Percentiles rank a stretch among this genome's conserved stretches.
phyloP scores from a whole-genome alignment of 1,284 basidiomycete genomes.

The Golubevia sp. region DNA sequence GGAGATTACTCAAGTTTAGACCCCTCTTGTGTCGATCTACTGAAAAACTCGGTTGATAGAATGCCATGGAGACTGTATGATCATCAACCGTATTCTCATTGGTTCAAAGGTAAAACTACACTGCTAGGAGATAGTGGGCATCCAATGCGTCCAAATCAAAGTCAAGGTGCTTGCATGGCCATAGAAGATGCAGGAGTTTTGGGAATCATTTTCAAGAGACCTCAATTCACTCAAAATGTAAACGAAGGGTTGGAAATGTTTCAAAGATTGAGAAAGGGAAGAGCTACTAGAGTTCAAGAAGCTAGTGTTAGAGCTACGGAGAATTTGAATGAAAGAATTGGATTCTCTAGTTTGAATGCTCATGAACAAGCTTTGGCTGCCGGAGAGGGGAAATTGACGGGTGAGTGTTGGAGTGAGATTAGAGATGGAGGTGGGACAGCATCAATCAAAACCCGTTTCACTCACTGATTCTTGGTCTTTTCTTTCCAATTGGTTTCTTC shows the following conservation, averaged over 20 bases:
- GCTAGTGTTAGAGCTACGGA: constrained; percentile 59
- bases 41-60: constrained; percentile 52
- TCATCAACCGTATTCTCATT: constrained; percentile 60
- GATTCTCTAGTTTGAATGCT: constrained; percentile 59
- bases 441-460: background rate
- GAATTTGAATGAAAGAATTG: constrained; percentile 63
- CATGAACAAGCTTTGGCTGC: constrained; percentile 58
- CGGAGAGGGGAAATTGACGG: constrained; percentile 59
- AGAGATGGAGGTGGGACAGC: constrained; percentile 4
- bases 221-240: constrained; percentile 48
- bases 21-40: constrained; percentile 53
- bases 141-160: constrained; percentile 42
- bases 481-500: constrained; percentile 7
- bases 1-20: constrained; percentile 58
- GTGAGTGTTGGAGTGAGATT: constrained; percentile 16
- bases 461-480: constrained; percentile 2
- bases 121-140: constrained; percentile 60
- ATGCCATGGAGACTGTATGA: constrained; percentile 63
- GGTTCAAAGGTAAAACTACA: constrained; percentile 50
- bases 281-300: constrained; percentile 62
- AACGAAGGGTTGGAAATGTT: constrained; percentile 57
- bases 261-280: constrained; percentile 61
- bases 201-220: constrained; percentile 47
- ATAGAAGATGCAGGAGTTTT: constrained; percentile 61
- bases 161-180: constrained; percentile 54